Percentiles rank a stretch among this genome's conserved stretches.
Evolutionary conservation across 768 basidiomycete species (phyloP).

Genomic region (Tylopilus sp.): DNA sequence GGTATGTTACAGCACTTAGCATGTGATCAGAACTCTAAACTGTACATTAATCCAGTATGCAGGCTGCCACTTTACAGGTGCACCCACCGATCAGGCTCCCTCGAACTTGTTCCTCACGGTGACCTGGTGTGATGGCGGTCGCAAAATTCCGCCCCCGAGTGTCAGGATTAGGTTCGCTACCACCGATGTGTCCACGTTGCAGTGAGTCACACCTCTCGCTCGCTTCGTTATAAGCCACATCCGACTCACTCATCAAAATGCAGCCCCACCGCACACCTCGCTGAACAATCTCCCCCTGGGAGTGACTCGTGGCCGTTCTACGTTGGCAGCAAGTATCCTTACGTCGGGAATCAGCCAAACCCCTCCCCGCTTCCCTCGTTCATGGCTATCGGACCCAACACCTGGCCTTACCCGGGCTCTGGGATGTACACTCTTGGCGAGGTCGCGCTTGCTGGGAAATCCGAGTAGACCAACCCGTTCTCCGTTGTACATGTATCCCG

Average conservation of each 20-base stretch:
- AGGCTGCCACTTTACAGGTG: conserved; percentile 1
- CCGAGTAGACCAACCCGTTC: neutral
- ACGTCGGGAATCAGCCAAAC: neutral
- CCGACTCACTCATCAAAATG: too few relatives aligned
- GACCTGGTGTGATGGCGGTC: neutral
- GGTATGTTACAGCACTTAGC: neutral
- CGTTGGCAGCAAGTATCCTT: too few relatives aligned
- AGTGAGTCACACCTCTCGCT: neutral
- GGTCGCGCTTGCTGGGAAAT: neutral
- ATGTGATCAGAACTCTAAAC: too few relatives aligned
- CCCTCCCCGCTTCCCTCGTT: neutral
- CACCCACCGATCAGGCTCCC: neutral
- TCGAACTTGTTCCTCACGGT: neutral
- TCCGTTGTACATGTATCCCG: neutral
- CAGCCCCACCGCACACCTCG: neutral
- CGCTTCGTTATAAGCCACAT: neutral
- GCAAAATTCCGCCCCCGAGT: neutral
- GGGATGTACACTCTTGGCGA: neutral
- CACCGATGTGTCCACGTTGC: neutral
- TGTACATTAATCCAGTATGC: neutral
- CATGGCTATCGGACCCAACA: neutral
- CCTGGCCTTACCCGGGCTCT: neutral
- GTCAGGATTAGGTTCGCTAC: neutral
- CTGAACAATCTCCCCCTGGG: neutral
- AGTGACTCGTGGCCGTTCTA: too few relatives aligned